Base-by-base conservation (phyloP, 75 land plant species). In the Sequoia sempervirens region DNA sequence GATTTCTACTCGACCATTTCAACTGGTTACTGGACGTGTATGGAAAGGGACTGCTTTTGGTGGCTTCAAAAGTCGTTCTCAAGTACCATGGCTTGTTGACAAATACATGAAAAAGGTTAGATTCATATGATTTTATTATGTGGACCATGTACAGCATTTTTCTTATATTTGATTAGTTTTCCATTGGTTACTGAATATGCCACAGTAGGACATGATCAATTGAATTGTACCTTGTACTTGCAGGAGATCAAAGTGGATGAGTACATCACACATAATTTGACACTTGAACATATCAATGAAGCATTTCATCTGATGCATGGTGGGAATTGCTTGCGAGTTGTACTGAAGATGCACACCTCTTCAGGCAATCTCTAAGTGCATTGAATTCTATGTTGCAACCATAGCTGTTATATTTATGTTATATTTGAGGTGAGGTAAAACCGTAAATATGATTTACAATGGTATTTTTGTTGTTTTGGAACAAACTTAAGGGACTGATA, bases 1-100 rank as follows among this genome's bases (percentile, higher is more conserved):
- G 81, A 95, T 96, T 70, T 92, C 94, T 8, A 96, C 99, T 28
- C 91, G 99, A 15, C 99, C 99, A 26, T 96, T 96, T 83, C 95
- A 93, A 84, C 87, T 96, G 76, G 99, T 96, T 30, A 96, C 99
- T 69, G 99, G 99, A n/a, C 94, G 99, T 85, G 95, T 94, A 40
- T 96, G 99, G 99, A 96, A 95, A 84, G 99, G 99, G 28, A 96
- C 97, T 28, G 99, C 99, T 56, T 96, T 96, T 88, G 99, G 99
- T 87, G 99, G 99, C 68, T 96, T 93, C 91, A 96, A 96, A 88
- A 96, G 99, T 85, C 97, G 99, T 43, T 92, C 96, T 61, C 96
- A 96, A 88, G 99, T 96, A 3, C 99, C 99, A 46, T 92, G 95
- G 93, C 94, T 96, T 50, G 99, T 96, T 7, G 96, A 95, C 23